Evolutionary conservation across 2,329 filamentous ascomycete genomes (phyloP).

Genomic region (Pseudogymnoascus verrucosus): DNA sequence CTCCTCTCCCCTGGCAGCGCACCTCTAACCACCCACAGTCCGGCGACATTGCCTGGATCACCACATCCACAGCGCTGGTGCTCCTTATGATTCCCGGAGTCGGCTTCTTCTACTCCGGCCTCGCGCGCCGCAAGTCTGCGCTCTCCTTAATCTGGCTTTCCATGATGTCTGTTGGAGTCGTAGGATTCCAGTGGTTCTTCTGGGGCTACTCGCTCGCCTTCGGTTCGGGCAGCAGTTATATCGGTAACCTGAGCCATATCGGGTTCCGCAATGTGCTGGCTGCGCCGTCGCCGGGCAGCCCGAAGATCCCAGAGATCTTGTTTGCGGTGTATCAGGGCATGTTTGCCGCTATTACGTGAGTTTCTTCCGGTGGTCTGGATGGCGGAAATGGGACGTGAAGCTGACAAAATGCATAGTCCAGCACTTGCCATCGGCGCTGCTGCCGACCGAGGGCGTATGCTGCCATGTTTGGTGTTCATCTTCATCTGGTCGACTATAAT

Average conservation of each 20-base stretch:
- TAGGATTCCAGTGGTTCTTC: constrained; percentile 82
- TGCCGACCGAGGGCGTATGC: constrained; percentile 79
- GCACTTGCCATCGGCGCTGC: constrained; percentile 78
- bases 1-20: background rate
- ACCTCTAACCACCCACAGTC: constrained; percentile 38
- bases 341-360: constrained; percentile 74
- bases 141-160: constrained; percentile 87
- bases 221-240: constrained; percentile 44
- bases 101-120: constrained; percentile 86
- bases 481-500: constrained; percentile 86
- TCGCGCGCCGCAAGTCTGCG: constrained; percentile 81
- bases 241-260: constrained; percentile 73
- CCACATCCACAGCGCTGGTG: constrained; percentile 73
- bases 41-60: constrained; percentile 80
- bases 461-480: constrained; percentile 85
- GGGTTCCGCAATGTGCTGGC: constrained; percentile 70
- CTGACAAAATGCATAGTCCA: constrained; percentile 39
- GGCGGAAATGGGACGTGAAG: constrained; percentile 1
- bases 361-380: constrained; percentile 20
- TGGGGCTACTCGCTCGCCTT: constrained; percentile 30
- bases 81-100: constrained; percentile 90
- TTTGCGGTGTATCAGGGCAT: constrained; percentile 84
- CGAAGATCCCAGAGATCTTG: constrained; percentile 69
- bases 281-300: constrained; percentile 64
- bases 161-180: constrained; percentile 75